Percentiles rank a stretch among this genome's conserved stretches.
Conservation (phyloP, 306 rosid genomes). For the Delonix regia region DNA sequence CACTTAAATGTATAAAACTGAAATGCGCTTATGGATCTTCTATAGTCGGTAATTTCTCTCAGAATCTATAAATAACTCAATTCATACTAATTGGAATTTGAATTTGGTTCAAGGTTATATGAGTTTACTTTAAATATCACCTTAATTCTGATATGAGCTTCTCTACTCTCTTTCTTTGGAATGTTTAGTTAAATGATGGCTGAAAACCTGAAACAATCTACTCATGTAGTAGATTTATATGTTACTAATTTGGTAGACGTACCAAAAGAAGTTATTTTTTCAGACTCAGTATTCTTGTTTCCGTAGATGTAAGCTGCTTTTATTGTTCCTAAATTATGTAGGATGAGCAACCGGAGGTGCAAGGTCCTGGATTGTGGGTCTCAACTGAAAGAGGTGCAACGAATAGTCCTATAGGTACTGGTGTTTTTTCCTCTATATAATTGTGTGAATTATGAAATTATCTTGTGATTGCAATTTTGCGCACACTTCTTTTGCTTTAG, state of each 20-base stretch:
- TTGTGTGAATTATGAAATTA: conserved; percentile 1
- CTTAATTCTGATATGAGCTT: background rate
- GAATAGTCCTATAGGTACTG: conserved; percentile 84
- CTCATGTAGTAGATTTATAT: conserved; percentile 22
- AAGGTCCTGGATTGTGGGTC: conserved; percentile 95
- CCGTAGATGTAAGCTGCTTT: conserved; percentile 13
- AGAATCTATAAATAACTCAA: background rate
- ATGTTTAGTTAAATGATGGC: conserved; percentile 15
- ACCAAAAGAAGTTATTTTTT: conserved; percentile 19
- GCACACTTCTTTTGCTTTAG: conserved; percentile 13
- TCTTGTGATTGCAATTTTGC: conserved; percentile 13
- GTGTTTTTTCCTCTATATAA: conserved; percentile 7
- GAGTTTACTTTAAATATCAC: background rate
- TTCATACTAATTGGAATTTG: conserved; percentile 25
- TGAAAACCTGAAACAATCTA: conserved; percentile 2
- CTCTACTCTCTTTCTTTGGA: background rate
- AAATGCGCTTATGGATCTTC: conserved; percentile 27
- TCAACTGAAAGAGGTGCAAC: conserved; percentile 84
- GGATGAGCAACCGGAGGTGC: conserved; percentile 97
- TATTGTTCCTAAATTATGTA: conserved; percentile 34
- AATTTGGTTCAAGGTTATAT: background rate
- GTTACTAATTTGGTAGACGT: conserved; percentile 15
- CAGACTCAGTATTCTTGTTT: conserved; percentile 23
- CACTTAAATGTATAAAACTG: background rate
- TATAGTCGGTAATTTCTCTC: background rate